Percentiles rank a stretch among this genome's conserved stretches.
Evolutionary conservation across 805 yeast genomes (phyloP).

Genomic region (Zygotorulaspora florentina): DNA sequence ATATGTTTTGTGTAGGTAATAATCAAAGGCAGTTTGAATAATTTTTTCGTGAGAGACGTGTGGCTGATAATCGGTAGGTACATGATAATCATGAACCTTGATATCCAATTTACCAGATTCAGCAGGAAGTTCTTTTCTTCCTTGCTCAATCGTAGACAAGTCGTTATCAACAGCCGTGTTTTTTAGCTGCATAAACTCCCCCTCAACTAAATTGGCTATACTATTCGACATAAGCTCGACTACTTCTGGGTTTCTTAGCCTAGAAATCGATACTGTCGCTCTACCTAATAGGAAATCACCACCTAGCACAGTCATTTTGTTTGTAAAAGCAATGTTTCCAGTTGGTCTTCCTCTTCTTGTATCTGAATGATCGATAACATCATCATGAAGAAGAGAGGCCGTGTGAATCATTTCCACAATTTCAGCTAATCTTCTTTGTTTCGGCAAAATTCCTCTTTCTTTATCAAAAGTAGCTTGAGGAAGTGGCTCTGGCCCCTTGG

Average conservation of each 20-base stretch:
- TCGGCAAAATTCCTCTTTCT: conserved; percentile 77
- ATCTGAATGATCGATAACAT: conserved; percentile 88
- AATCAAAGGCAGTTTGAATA: conserved; percentile 89
- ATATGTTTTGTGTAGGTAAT: conserved; percentile 91
- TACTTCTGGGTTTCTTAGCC: conserved; percentile 94
- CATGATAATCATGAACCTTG: conserved; percentile 34
- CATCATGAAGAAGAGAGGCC: conserved; percentile 92
- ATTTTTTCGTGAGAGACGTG: conserved; percentile 54
- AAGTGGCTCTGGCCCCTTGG: conserved; percentile 69
- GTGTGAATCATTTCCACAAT: conserved; percentile 98
- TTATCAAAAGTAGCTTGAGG: conserved; percentile 49
- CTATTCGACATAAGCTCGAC: conserved; percentile 92
- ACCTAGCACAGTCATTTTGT: conserved; percentile 95
- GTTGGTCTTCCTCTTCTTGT: conserved; percentile 85
- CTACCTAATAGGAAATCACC: conserved; percentile 95
- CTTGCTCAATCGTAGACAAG: conserved; percentile 32
- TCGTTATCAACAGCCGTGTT: conserved; percentile 72
- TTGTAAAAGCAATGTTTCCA: conserved; percentile 90
- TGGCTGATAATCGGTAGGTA: conserved; percentile 12
- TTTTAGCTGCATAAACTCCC: conserved; percentile 97
- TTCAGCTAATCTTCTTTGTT: conserved; percentile 92
- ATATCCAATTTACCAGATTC: conserved; percentile 11
- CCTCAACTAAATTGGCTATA: conserved; percentile 95
- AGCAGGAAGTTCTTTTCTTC: conserved; percentile 39
- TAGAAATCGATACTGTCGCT: conserved; percentile 92